Percentiles rank a stretch among this genome's conserved stretches.
phyloP scores from a whole-genome alignment of 129 eudicot species.

The Chrysanthemum seticuspe region DNA sequence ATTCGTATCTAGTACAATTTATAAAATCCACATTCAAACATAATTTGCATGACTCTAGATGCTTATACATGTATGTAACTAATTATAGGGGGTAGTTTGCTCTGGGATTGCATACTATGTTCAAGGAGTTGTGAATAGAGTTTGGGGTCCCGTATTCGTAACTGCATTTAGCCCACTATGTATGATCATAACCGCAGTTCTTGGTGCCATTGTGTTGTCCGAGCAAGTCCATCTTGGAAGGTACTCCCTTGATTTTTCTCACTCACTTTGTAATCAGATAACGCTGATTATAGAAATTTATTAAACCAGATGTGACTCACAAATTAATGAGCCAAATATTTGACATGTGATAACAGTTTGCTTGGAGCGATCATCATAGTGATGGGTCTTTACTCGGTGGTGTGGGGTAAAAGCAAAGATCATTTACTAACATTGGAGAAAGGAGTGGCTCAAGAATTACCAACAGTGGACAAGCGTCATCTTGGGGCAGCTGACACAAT shows the following conservation, averaged over 20 bases:
- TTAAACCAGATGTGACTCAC: not conserved
- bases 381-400: constrained; percentile 84
- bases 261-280: not conserved
- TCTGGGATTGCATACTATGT: constrained; percentile 89
- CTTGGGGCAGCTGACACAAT: constrained; percentile 1
- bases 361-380: constrained; percentile 81
- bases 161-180: constrained; percentile 89
- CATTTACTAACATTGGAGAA: constrained; percentile 33
- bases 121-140: constrained; percentile 80
- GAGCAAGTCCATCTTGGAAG: constrained; percentile 93
- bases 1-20: too few species aligned
- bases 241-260: constrained; percentile 32
- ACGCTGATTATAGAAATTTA: not conserved
- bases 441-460: constrained; percentile 52
- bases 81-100: constrained; percentile 75
- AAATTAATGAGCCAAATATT: not conserved
- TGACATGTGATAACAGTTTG: constrained; percentile 46
- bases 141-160: constrained; percentile 89
- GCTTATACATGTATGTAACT: not conserved
- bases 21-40: too few species aligned
- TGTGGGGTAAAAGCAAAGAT: constrained; percentile 96
- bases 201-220: constrained; percentile 66
- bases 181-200: constrained; percentile 84
- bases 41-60: not conserved
- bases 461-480: constrained; percentile 31